Percentiles rank a stretch among this genome's conserved stretches.
These are phyloP conservation scores for Metarhizium humberi DNA, from an alignment of 2,329 filamentous ascomycete genomes.

Conservation along the genomic window DNA sequence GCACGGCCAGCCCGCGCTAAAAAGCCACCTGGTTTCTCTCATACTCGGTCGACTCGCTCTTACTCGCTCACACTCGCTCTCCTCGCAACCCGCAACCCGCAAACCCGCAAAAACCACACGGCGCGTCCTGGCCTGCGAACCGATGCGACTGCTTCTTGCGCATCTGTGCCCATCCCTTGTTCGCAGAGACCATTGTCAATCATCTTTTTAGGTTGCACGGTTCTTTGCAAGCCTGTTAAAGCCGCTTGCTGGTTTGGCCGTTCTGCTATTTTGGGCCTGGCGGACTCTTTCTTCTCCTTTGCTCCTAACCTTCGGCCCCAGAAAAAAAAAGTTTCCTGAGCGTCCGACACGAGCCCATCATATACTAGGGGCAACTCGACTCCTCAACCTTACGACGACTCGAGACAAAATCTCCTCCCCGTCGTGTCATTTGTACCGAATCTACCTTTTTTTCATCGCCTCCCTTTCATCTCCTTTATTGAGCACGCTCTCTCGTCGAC, in stretches of 20 bases:
- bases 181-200: neutral
- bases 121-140: slow-evolving; percentile 1
- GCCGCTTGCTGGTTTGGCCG: neutral
- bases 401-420: neutral
- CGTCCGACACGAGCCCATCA: neutral
- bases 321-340: slow-evolving; percentile 4
- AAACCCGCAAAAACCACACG: slow-evolving; percentile 1
- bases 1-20: neutral
- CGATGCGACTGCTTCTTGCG: slow-evolving; percentile 5
- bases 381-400: neutral
- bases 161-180: slow-evolving; percentile 1
- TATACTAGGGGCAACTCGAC: neutral
- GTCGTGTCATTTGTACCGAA: neutral
- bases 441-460: neutral
- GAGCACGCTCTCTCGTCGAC: neutral
- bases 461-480: neutral
- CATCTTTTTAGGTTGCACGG: neutral
- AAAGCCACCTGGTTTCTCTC: neutral
- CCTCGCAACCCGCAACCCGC: neutral
- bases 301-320: neutral
- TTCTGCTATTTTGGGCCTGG: neutral
- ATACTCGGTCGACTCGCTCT: neutral
- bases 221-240: neutral
- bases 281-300: neutral
- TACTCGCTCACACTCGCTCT: neutral